These are phyloP conservation scores for Mycena olivaceomarginata DNA, from an alignment of 768 basidiomycete genomes.

Conservation along the genomic window DNA sequence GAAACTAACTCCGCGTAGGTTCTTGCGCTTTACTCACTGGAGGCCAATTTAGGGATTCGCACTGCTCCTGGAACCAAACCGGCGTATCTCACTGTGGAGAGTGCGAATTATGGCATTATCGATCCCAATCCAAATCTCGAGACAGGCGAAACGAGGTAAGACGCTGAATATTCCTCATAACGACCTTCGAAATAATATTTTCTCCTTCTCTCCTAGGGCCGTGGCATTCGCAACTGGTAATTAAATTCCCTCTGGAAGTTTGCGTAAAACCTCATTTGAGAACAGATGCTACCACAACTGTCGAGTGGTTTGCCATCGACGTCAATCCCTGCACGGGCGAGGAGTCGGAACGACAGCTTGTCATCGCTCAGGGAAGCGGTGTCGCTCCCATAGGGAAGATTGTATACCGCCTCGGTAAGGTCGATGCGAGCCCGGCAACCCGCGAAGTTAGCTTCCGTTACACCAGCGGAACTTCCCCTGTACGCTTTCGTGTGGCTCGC, in stretches of 20 bases:
- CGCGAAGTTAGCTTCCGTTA: constrained; percentile 43
- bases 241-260: neutral
- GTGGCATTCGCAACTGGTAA: neutral
- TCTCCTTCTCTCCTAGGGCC: neutral
- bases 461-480: neutral
- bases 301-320: constrained; percentile 46
- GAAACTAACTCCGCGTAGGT: neutral
- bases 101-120: constrained; percentile 7
- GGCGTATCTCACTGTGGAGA: constrained; percentile 41
- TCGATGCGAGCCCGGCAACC: constrained; percentile 40
- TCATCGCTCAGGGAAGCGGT: neutral
- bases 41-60: constrained; percentile 45
- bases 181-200: neutral
- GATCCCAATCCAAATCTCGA: constrained; percentile 1
- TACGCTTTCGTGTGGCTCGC: neutral
- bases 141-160: constrained; percentile 9
- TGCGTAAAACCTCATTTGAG: neutral
- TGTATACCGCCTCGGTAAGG: constrained; percentile 32
- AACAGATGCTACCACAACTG: constrained; percentile 20
- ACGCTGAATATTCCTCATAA: neutral
- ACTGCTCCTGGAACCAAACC: constrained; percentile 44
- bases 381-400: neutral
- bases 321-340: constrained; percentile 48
- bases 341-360: constrained; percentile 39
- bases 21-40: constrained; percentile 36